Percentiles rank a stretch among this genome's conserved stretches.
Conservation (phyloP, 148 eudicot species). For the Rhododendron simsii region DNA sequence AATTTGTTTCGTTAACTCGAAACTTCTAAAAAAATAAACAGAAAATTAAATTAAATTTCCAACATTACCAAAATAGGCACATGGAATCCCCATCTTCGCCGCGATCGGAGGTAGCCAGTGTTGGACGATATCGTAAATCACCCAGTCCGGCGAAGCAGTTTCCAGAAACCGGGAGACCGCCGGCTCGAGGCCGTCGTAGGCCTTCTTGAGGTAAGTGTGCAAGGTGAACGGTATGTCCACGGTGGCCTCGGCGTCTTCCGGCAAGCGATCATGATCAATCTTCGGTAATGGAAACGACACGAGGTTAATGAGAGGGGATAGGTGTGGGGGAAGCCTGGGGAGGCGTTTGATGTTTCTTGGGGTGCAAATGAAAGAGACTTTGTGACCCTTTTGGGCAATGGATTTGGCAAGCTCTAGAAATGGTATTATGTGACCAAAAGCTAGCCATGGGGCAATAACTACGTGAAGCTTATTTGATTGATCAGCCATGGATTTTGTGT, state of each 20-base stretch:
- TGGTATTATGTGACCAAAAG: conserved; percentile 31
- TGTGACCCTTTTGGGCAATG: conserved; percentile 28
- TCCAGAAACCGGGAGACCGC: conserved; percentile 10
- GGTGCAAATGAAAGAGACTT: conserved; percentile 28
- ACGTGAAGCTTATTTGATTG: conserved; percentile 12
- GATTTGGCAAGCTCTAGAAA: conserved; percentile 20
- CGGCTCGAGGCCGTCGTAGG: conserved; percentile 23
- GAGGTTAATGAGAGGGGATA: conserved; percentile 2
- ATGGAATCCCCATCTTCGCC: not conserved
- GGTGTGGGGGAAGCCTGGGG: conserved; percentile 21
- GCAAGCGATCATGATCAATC: conserved; percentile 4
- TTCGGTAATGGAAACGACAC: conserved; percentile 17
- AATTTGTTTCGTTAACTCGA: not conserved
- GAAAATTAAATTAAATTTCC: not conserved
- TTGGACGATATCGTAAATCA: conserved; percentile 23
- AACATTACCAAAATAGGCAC: conserved; percentile 8
- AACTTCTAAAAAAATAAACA: not conserved
- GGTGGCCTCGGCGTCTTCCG: conserved; percentile 28
- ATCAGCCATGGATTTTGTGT: not conserved
- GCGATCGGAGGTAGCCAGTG: conserved; percentile 24
- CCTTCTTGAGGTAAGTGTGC: conserved; percentile 19
- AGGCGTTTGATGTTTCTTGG: conserved; percentile 36
- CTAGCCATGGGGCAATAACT: conserved; percentile 29
- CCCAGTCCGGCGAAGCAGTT: conserved; percentile 25
- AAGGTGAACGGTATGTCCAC: conserved; percentile 13